Conservation (phyloP, 2,329 filamentous ascomycete genomes). For the Colletotrichum kahawae region DNA sequence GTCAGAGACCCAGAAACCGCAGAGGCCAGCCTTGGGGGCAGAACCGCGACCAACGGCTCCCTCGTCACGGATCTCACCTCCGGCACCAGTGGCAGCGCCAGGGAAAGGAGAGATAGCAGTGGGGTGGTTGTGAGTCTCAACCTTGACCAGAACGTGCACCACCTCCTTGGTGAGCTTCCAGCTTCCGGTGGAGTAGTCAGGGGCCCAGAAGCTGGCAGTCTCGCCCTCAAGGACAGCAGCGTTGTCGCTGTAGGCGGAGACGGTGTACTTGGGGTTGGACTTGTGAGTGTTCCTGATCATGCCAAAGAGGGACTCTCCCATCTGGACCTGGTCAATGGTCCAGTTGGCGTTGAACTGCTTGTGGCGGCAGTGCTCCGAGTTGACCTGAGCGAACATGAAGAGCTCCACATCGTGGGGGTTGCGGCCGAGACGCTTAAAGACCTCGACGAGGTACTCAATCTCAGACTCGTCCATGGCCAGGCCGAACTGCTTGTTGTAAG, state of each 20-base stretch:
- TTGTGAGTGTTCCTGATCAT: constrained; percentile 98
- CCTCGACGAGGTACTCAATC: constrained; percentile 90
- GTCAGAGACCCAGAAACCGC: constrained; percentile 95
- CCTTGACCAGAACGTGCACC: constrained; percentile 89
- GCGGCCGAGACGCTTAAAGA: constrained; percentile 49
- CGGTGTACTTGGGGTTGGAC: constrained; percentile 78
- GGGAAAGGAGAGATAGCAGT: constrained; percentile 93
- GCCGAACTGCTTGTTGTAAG: constrained; percentile 84
- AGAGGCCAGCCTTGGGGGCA: constrained; percentile 87
- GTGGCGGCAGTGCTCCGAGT: constrained; percentile 87
- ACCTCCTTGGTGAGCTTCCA: constrained; percentile 88
- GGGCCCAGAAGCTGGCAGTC: constrained; percentile 78
- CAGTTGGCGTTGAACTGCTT: constrained; percentile 98
- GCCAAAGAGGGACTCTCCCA: constrained; percentile 82
- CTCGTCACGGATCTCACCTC: constrained; percentile 95
- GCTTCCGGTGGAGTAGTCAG: constrained; percentile 82
- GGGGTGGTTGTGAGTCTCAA: constrained; percentile 97
- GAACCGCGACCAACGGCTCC: constrained; percentile 93
- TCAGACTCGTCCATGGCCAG: constrained; percentile 87
- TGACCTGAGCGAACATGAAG: constrained; percentile 99
- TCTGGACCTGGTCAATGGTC: constrained; percentile 87
- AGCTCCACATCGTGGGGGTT: constrained; percentile 89
- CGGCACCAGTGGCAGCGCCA: constrained; percentile 92
- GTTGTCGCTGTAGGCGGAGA: constrained; percentile 97
- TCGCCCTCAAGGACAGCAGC: constrained; percentile 87